phyloP scores from a whole-genome alignment of 2,329 filamentous ascomycete species.

The Graphium sp. region DNA sequence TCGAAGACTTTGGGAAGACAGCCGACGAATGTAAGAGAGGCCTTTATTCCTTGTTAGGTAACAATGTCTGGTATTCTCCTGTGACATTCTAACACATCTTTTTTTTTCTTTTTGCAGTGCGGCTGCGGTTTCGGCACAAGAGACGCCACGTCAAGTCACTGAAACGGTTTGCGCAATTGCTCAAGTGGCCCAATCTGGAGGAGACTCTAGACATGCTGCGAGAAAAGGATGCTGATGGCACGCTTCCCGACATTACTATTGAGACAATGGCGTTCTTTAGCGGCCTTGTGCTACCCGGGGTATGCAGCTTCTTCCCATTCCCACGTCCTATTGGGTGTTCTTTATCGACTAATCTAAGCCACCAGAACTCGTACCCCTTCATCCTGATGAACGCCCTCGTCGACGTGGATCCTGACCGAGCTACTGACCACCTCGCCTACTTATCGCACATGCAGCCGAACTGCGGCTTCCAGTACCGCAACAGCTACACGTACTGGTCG shows the following conservation, averaged over 20 bases:
- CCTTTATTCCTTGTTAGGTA: not conserved
- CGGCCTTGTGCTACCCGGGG: conserved; percentile 54
- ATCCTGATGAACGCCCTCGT: conserved; percentile 65
- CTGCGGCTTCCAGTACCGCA: conserved; percentile 61
- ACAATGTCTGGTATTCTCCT: conserved; percentile 1
- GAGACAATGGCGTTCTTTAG: conserved; percentile 67
- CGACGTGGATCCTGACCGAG: conserved; percentile 54
- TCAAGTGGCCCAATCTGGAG: conserved; percentile 63
- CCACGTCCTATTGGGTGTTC: too few relatives aligned
- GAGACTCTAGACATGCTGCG: conserved; percentile 46
- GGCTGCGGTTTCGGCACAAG: conserved; percentile 47
- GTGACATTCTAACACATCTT: not conserved
- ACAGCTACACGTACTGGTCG: conserved; percentile 62
- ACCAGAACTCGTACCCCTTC: conserved; percentile 46
- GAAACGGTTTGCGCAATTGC: conserved; percentile 48
- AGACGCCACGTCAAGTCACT: conserved; percentile 52
- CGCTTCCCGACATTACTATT: conserved; percentile 43
- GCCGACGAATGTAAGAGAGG: conserved; percentile 27
- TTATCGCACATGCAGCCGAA: conserved; percentile 52
- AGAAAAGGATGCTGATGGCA: conserved; percentile 38
- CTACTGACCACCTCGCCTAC: conserved; percentile 46
- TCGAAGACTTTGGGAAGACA: conserved; percentile 40
- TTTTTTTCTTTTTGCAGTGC: conserved; percentile 19
- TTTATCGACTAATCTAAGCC: conserved; percentile 5
- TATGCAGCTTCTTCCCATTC: conserved; percentile 17